Conservation (phyloP, 2,329 filamentous ascomycete species). For the Aspergillus versicolor region DNA sequence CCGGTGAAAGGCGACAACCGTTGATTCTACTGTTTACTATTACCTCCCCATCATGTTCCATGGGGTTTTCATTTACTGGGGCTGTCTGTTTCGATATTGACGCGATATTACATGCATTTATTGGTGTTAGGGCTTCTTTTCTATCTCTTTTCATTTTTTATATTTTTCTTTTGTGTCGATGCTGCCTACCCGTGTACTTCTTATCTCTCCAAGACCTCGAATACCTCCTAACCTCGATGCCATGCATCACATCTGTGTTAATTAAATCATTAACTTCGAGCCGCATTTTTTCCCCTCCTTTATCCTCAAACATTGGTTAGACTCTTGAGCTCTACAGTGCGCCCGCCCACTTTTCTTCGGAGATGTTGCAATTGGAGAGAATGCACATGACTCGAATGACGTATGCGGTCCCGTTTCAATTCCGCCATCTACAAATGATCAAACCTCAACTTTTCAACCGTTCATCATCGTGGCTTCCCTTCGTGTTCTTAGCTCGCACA, state of each 20-base stretch:
- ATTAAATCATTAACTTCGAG: background rate
- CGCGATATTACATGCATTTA: slow-evolving; percentile 26
- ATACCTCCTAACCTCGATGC: background rate
- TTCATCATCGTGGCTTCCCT: slow-evolving; percentile 25
- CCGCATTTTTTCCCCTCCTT: background rate
- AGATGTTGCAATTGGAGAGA: background rate
- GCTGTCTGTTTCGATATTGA: slow-evolving; percentile 15
- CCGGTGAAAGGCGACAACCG: slow-evolving; percentile 26
- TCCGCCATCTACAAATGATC: background rate
- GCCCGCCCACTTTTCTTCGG: background rate
- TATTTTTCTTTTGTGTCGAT: background rate
- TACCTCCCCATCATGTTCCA: slow-evolving; percentile 6
- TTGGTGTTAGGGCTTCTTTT: slow-evolving; percentile 26
- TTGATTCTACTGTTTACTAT: slow-evolving; percentile 1
- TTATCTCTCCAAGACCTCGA: background rate
- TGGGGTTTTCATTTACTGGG: slow-evolving; percentile 9
- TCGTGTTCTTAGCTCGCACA: slow-evolving; percentile 14
- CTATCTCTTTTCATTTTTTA: background rate
- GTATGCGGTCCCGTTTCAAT: slow-evolving; percentile 19
- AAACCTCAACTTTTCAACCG: background rate
- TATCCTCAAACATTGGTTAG: background rate
- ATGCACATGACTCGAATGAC: slow-evolving; percentile 35
- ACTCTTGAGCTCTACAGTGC: background rate
- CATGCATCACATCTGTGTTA: background rate
- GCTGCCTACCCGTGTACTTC: background rate